These are phyloP conservation scores for Kalaharituber pfeilii DNA, from an alignment of 2,329 filamentous ascomycete genomes.

Conservation along the genomic window DNA sequence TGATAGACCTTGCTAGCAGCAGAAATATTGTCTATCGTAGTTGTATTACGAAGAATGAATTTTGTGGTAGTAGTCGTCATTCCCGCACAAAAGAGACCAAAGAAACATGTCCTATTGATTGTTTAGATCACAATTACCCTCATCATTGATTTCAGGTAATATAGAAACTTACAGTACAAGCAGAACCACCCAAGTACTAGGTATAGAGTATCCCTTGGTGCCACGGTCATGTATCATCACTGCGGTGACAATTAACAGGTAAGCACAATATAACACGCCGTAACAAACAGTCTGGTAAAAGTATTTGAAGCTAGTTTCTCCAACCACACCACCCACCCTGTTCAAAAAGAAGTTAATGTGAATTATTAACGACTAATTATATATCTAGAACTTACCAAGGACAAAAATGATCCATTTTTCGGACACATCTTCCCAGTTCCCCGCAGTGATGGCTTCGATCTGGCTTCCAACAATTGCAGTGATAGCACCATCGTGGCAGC, in stretches of 20 bases:
- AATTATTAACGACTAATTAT: slow-evolving; percentile 6
- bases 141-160: neutral
- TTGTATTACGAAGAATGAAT: slow-evolving; percentile 55
- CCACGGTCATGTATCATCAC: slow-evolving; percentile 10
- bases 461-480: slow-evolving; percentile 72
- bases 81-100: slow-evolving; percentile 59
- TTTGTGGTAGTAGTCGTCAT: slow-evolving; percentile 60
- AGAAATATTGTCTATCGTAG: slow-evolving; percentile 65
- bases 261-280: slow-evolving; percentile 46
- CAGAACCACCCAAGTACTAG: slow-evolving; percentile 47
- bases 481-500: slow-evolving; percentile 68
- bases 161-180: slow-evolving; percentile 39
- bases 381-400: slow-evolving; percentile 41
- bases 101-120: slow-evolving; percentile 39
- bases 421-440: slow-evolving; percentile 62
- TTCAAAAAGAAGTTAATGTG: slow-evolving; percentile 5
- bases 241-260: slow-evolving; percentile 40
- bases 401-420: slow-evolving; percentile 90
- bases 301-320: slow-evolving; percentile 41
- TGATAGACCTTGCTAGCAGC: slow-evolving; percentile 45
- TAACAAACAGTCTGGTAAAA: slow-evolving; percentile 79
- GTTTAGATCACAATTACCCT: neutral
- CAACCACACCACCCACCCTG: slow-evolving; percentile 82
- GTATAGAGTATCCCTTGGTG: slow-evolving; percentile 21
- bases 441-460: slow-evolving; percentile 77